Base-by-base conservation (phyloP, 352 stramenopile genomes). In the Phytophthora sansomeana region DNA sequence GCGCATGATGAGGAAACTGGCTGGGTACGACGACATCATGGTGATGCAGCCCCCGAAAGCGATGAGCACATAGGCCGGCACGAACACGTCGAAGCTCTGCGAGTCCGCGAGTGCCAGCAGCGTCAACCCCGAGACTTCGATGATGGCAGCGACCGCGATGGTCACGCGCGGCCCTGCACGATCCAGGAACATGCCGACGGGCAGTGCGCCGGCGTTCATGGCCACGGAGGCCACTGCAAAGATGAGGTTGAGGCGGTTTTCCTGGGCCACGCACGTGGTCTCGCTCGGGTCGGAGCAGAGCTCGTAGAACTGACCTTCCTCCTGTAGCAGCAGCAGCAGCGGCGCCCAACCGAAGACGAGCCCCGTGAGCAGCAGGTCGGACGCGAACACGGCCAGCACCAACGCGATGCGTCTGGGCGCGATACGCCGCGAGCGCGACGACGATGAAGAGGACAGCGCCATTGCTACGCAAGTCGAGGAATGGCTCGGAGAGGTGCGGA, bases 201-300 rank as follows among this genome's bases (percentile, higher is more conserved):
- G 88, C 57, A 97, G 61, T 21, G 85, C 80, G 43, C 74, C 85
- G 13, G 87, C 80, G 35, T 95, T 96, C 58, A 91, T 81, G n/a
- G 83, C 81, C 21, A 96, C 83, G 4, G 85, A 88, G 16, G 86
- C 89, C 14, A 93, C 76, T 4, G 86, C 84, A 41, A 95, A 97
- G 59, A 95, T 86, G 73, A 97, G 82, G 63, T 95, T 94, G n/a
- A 96, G 77, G n/a, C 74, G 70, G 65, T 93, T 94, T 58, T 95
- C 86, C 63, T 97, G 89, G 8, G 63, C 82, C 26, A 83, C 69
- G 51, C 89, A 96, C 26, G 59, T 68, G 38, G 63, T 32, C 24
- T 59, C 47, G 33, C 26, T 69, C 5, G 63, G 47, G 55, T 81
- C 63, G 2, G 53, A 52, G 43, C 89, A 96, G 11, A 96, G 70